Conservation (phyloP, 2,329 filamentous ascomycete genomes). For the Aspergillus sergii region DNA sequence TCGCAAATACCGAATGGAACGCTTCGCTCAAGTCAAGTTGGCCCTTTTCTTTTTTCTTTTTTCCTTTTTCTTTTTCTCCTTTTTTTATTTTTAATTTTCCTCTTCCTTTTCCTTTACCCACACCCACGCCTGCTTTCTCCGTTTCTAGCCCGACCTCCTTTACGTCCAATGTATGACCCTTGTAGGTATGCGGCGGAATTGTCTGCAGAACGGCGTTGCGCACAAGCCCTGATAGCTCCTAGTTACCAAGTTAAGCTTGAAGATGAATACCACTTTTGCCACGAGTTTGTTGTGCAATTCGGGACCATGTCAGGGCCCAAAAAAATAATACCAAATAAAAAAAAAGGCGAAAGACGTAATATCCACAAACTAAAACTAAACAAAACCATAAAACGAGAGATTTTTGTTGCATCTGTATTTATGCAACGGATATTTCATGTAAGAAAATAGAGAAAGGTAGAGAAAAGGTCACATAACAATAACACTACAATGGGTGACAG, state of each 20-base stretch:
- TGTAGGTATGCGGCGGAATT: constrained; percentile 26
- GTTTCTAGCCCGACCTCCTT: constrained; percentile 27
- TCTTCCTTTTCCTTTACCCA: constrained; percentile 7
- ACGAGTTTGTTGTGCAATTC: constrained; percentile 32
- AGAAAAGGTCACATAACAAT: constrained; percentile 4
- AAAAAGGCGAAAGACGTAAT: constrained; percentile 1
- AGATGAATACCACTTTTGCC: constrained; percentile 28
- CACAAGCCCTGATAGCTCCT: constrained; percentile 25
- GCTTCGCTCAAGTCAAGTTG: constrained; percentile 21
- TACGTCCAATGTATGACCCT: constrained; percentile 25
- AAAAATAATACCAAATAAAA: constrained; percentile 11
- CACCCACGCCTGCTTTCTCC: constrained; percentile 23
- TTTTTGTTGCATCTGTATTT: neutral
- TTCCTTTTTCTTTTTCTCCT: neutral
- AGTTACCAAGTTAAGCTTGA: constrained; percentile 28
- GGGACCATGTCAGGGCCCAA: constrained; percentile 31
- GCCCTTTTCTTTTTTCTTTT: constrained; percentile 4
- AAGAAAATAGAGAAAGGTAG: constrained; percentile 6
- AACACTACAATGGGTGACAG: constrained; percentile 24
- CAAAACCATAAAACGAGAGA: neutral
- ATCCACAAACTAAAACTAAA: neutral
- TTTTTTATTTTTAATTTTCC: constrained; percentile 2
- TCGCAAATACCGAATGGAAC: constrained; percentile 21
- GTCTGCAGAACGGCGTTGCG: constrained; percentile 28
- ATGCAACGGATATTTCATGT: neutral